Conservation (phyloP, 768 basidiomycete genomes). For the Pleurotus salmoneostramineus region DNA sequence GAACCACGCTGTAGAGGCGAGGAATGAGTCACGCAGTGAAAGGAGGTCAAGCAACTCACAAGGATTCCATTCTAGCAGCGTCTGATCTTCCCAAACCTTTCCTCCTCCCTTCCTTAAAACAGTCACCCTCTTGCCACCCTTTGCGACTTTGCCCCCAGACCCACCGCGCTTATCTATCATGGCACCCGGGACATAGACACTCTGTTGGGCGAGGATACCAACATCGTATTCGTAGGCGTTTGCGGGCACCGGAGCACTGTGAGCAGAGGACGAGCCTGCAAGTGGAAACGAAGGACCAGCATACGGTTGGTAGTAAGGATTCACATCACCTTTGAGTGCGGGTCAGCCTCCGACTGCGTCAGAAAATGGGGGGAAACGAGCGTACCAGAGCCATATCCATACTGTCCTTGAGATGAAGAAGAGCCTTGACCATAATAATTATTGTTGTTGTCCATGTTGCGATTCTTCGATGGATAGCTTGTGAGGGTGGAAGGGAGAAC, state of each 20-base stretch:
- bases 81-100: conserved; percentile 98
- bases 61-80: conserved; percentile 95
- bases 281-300: conserved; percentile 69
- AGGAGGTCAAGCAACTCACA: conserved; percentile 47
- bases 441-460: conserved; percentile 42
- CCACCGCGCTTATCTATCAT: conserved; percentile 87
- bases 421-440: conserved; percentile 47
- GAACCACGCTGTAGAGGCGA: conserved; percentile 74
- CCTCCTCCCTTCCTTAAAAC: conserved; percentile 95
- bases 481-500: not conserved
- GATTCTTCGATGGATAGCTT: too few relatives aligned
- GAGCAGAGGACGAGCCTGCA: conserved; percentile 61
- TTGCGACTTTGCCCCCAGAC: conserved; percentile 79
- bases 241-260: conserved; percentile 76
- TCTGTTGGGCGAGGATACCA: conserved; percentile 85
- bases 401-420: conserved; percentile 45
- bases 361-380: not conserved
- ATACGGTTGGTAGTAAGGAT: conserved; percentile 82
- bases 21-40: conserved; percentile 10
- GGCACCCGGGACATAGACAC: conserved; percentile 89
- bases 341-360: conserved; percentile 4
- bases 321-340: conserved; percentile 42
- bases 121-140: conserved; percentile 89
- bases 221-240: conserved; percentile 94
- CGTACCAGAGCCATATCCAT: conserved; percentile 20